phyloP scores from a whole-genome alignment of 2,329 filamentous ascomycete species.

The Pseudogymnoascus sp. region DNA sequence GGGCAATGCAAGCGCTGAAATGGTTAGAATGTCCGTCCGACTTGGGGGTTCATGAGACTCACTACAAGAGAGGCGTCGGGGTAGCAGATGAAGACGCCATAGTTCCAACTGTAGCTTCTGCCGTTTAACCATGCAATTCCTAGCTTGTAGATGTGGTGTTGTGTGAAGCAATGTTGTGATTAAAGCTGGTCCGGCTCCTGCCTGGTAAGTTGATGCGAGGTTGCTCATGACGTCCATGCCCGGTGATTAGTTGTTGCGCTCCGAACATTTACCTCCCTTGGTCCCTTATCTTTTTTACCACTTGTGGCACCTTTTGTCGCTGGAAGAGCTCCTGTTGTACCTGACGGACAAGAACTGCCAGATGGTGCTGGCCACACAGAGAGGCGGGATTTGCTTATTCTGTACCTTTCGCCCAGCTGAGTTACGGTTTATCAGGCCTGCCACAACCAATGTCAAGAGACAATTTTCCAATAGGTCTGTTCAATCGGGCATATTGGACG shows the following conservation, averaged over 20 bases:
- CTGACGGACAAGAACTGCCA: constrained; percentile 15
- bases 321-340: not conserved
- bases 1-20: constrained; percentile 79
- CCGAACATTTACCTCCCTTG: not conserved
- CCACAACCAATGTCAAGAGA: constrained; percentile 9
- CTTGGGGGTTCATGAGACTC: constrained; percentile 29
- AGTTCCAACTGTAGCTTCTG: constrained; percentile 16
- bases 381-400: constrained; percentile 34
- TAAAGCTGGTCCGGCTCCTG: not conserved
- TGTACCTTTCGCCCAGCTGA: constrained; percentile 31
- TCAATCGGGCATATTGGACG: constrained; percentile 8
- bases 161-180: not conserved
- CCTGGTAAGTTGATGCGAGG: not conserved
- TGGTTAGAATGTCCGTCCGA: constrained; percentile 14
- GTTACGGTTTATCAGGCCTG: constrained; percentile 23
- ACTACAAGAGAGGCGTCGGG: constrained; percentile 67
- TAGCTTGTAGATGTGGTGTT: not conserved
- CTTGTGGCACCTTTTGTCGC: not conserved
- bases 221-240: constrained; percentile 1
- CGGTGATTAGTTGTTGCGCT: not conserved
- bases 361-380: constrained; percentile 35
- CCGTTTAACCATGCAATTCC: not conserved
- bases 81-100: constrained; percentile 68
- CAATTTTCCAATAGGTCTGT: not conserved
- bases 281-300: constrained; percentile 1